Percentiles rank a stretch among this genome's conserved stretches.
Conservation (phyloP, 331 rosid species). For the Malus hybrid region DNA sequence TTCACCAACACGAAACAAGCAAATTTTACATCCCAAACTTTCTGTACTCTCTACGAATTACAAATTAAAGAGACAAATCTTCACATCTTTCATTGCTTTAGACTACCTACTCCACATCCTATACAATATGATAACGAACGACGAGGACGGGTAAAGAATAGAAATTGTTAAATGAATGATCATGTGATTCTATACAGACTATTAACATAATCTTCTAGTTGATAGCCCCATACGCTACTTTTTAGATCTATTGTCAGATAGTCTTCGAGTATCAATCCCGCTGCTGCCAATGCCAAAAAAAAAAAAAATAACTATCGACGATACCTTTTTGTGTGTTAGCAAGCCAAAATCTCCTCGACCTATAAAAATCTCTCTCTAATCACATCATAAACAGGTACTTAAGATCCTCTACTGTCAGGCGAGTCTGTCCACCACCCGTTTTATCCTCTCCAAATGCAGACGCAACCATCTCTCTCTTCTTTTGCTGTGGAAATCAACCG, state of each 20-base stretch:
- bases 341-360: conserved; percentile 26
- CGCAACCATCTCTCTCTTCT: conserved; percentile 94
- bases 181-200: conserved; percentile 36
- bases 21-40: no score
- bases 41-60: conserved; percentile 22
- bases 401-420: conserved; percentile 91
- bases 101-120: conserved; percentile 49
- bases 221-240: conserved; percentile 20
- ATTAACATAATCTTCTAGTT: conserved; percentile 40
- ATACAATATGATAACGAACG: conserved; percentile 32
- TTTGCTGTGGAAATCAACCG: conserved; percentile 50
- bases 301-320: conserved; percentile 20
- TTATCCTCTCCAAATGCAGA: conserved; percentile 98
- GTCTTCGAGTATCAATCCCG: conserved; percentile 8
- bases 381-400: conserved; percentile 97
- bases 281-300: conserved; percentile 16
- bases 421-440: conserved; percentile 77
- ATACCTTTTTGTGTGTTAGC: conserved; percentile 25
- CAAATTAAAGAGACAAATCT: conserved; percentile 7
- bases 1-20: no score
- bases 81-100: conserved; percentile 29
- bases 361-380: conserved; percentile 19
- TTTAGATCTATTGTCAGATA: conserved; percentile 32
- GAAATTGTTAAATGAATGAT: conserved; percentile 20
- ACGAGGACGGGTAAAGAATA: conserved; percentile 1